These are phyloP conservation scores for Pseudopithomyces maydicus DNA, from an alignment of 2,329 filamentous ascomycete species.

Conservation along the genomic window DNA sequence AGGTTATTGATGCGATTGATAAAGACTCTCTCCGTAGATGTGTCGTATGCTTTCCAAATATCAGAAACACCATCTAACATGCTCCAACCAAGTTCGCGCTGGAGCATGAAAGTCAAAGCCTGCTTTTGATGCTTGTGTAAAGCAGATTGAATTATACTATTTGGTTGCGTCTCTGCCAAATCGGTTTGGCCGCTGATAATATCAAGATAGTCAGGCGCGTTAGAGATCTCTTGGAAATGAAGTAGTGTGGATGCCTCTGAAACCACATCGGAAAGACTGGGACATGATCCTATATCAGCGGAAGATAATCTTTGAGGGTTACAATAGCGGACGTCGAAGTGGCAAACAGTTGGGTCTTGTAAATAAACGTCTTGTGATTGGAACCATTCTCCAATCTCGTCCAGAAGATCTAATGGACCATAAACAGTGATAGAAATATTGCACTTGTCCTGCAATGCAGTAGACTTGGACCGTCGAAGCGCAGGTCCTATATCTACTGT, in stretches of 20 bases:
- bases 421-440: slow-evolving; percentile 12
- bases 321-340: slow-evolving; percentile 11
- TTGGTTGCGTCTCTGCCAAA: slow-evolving; percentile 5
- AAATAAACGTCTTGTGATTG: slow-evolving; percentile 19
- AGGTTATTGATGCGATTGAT: background rate
- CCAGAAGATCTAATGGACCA: slow-evolving; percentile 20
- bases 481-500: background rate
- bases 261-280: slow-evolving; percentile 24
- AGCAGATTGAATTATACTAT: background rate
- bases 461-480: background rate
- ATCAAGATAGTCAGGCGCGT: slow-evolving; percentile 6
- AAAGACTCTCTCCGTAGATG: background rate
- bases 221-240: slow-evolving; percentile 1
- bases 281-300: background rate
- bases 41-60: slow-evolving; percentile 8
- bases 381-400: slow-evolving; percentile 26
- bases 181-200: slow-evolving; percentile 3
- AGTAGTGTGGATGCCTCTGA: slow-evolving; percentile 1
- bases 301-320: slow-evolving; percentile 15
- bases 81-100: slow-evolving; percentile 10
- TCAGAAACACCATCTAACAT: background rate
- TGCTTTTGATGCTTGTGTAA: slow-evolving; percentile 15
- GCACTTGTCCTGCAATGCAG: background rate
- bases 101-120: slow-evolving; percentile 12
- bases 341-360: slow-evolving; percentile 14